A percentile compares a stretch with the other conserved stretches of the same genome.
These are phyloP conservation scores for Naganishia albida DNA, from an alignment of 1,284 basidiomycete genomes.

Conservation along the genomic window DNA sequence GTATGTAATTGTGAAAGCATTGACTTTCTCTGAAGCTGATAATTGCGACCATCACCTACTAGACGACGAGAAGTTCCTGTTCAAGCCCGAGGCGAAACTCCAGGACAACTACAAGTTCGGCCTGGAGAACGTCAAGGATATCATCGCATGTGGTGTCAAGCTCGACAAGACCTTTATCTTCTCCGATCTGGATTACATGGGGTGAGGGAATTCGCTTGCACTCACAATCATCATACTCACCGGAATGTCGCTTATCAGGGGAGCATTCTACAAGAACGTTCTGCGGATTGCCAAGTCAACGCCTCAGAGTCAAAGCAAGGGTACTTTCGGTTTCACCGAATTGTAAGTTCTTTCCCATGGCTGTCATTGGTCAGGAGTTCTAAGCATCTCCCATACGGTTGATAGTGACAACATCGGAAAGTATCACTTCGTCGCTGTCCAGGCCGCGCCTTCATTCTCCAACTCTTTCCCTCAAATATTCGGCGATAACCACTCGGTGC, in stretches of 20 bases:
- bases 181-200: conserved; percentile 75
- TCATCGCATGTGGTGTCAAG: conserved; percentile 94
- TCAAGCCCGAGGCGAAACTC: conserved; percentile 77
- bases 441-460: conserved; percentile 94
- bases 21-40: no score
- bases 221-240: neutral
- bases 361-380: no score
- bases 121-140: conserved; percentile 85
- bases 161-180: conserved; percentile 96
- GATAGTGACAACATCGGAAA: conserved; percentile 96
- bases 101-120: conserved; percentile 87
- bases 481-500: conserved; percentile 77
- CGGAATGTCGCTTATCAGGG: conserved; percentile 55
- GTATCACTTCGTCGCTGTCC: conserved; percentile 95
- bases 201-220: conserved; percentile 15
- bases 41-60: conserved; percentile 18
- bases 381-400: neutral
- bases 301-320: conserved; percentile 89
- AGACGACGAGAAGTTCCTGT: conserved; percentile 99
- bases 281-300: conserved; percentile 90
- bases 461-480: conserved; percentile 99
- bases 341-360: conserved; percentile 63
- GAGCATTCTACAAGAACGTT: conserved; percentile 91
- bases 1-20: conserved; percentile 52
- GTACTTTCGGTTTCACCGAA: conserved; percentile 94